Conservation (phyloP, 176 grass and related monocot species). For the Pontederia paniculata region DNA sequence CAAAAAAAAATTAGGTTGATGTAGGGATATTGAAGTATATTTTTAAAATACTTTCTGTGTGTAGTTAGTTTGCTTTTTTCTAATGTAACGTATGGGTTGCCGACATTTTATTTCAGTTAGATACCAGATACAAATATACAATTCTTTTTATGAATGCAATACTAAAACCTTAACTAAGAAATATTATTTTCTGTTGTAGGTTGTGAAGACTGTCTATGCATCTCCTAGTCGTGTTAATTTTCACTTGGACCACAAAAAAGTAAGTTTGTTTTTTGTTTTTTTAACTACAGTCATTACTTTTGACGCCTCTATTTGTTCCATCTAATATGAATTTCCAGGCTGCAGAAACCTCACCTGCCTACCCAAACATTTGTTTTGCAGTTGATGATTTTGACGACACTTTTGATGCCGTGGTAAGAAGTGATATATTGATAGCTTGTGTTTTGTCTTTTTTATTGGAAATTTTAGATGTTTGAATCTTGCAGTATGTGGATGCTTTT, state of each 20-base stretch:
- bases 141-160: no score
- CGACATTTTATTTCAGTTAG: no score
- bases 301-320: background rate
- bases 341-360: conserved; percentile 73
- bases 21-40: no score
- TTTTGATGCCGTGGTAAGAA: conserved; percentile 94
- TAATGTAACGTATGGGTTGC: no score
- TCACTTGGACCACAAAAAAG: conserved; percentile 89
- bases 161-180: no score
- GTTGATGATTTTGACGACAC: conserved; percentile 97
- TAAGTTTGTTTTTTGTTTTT: conserved; percentile 14
- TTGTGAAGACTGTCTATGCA: conserved; percentile 94
- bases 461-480: no score
- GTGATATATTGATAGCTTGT: background rate
- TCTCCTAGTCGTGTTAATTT: conserved; percentile 96
- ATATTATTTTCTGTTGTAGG: conserved; percentile 11
- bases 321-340: conserved; percentile 30
- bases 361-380: conserved; percentile 88
- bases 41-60: no score
- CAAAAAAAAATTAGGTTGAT: no score
- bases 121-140: no score
- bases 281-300: background rate
- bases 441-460: background rate
- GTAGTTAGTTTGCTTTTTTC: no score
- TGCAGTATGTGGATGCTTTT: no score